Evolutionary conservation across 805 yeast genomes (phyloP), one percentile per base, ranked within the genome.

Genomic region (Saccharomycopsis sp.): DNA sequence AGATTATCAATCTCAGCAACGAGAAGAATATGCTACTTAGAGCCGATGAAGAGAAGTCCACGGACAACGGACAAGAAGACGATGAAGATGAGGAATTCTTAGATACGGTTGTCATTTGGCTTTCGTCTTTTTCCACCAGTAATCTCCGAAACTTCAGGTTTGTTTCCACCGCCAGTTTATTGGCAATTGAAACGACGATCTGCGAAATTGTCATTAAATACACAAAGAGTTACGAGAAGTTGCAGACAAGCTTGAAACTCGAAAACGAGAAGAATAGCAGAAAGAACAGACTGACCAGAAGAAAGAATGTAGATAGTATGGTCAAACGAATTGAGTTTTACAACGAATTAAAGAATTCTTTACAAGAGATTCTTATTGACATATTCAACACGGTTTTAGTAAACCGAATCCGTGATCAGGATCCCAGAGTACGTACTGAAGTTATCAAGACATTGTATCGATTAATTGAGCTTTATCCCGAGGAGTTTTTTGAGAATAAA

Each of bases 321-420:
- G 73, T 78, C 34, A 67, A 69, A 8, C 77, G 78, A 51, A 66
- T 80, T 7, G 69, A 67, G 14, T 70, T 71, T 51, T 75, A 77
- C 71, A 68, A 75, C 47, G 72, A 69, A 7, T 85, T 86, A 60
- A 80, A 80, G 56, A 72, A 72, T n/a, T 78, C 80, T 1, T 65
- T 85, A 2, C 80, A 78, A 42, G 83, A 77, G 56, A 81, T 81
- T 57, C 75, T 87, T 47, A 81, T 78, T 58, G 96, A 89, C 62
- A 78, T 88, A 8, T 79, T 84, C 35, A 83, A 81, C 63, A 76
- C 86, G 1, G 79, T 86, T 7, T 88, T 89, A 68, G 80, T 83
- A 9, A 89, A 86, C 66, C 75, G 97, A 63, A 88, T 87, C 68
- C 83, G 91, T 63, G 97, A 92, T 69, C 77, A 85, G 14, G 96